phyloP scores from a whole-genome alignment of 1,139 yeast species.

The Suhomyces atakaporum region DNA sequence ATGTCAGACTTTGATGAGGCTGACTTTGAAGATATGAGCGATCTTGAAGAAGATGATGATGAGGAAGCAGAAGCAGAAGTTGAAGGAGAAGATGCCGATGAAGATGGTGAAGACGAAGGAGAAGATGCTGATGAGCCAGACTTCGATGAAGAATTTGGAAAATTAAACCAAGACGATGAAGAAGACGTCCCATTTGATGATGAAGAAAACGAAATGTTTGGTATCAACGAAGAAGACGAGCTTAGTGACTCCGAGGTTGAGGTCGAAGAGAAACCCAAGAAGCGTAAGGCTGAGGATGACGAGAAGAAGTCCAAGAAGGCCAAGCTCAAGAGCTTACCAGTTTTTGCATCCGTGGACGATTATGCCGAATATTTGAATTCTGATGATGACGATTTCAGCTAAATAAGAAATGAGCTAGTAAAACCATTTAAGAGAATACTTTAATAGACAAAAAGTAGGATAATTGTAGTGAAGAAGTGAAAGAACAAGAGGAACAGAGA shows the following conservation, averaged over 20 bases:
- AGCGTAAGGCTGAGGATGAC: slow-evolving; percentile 23
- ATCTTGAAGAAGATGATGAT: slow-evolving; percentile 22
- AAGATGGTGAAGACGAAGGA: slow-evolving; percentile 30
- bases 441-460: too few relatives aligned
- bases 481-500: background rate
- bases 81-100: slow-evolving; percentile 26
- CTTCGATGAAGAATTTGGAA: slow-evolving; percentile 16
- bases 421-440: too few relatives aligned
- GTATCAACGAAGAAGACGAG: slow-evolving; percentile 40
- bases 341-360: slow-evolving; percentile 88
- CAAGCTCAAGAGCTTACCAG: slow-evolving; percentile 71
- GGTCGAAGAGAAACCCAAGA: slow-evolving; percentile 21
- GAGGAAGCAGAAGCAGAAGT: slow-evolving; percentile 28
- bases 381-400: slow-evolving; percentile 52
- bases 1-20: slow-evolving; percentile 53
- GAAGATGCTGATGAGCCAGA: slow-evolving; percentile 22
- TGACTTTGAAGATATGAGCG: slow-evolving; percentile 42
- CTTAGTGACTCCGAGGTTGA: slow-evolving; percentile 34
- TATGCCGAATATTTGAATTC: slow-evolving; percentile 75
- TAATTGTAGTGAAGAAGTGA: background rate
- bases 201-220: slow-evolving; percentile 30
- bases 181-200: slow-evolving; percentile 23
- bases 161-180: slow-evolving; percentile 25
- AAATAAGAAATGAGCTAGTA: too few relatives aligned
- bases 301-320: slow-evolving; percentile 50